Base-by-base conservation (phyloP, 2,329 filamentous ascomycete species). In the Fusarium sublunatum region DNA sequence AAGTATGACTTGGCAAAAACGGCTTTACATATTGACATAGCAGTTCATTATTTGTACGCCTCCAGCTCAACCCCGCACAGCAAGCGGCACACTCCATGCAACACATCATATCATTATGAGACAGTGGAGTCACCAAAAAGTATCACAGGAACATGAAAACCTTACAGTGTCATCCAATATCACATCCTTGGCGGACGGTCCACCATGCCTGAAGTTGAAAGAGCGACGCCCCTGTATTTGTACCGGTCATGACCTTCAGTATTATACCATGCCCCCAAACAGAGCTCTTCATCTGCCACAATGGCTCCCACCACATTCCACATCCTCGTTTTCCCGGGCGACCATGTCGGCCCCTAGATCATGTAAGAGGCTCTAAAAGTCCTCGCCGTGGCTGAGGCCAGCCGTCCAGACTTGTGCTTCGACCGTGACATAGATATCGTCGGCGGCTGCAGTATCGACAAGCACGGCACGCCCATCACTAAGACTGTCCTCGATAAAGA, bases 271-370 rank as follows among this genome's bases (percentile, higher is more conserved):
- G 29, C 29, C 12, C 6, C 6, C 9, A 45, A 40, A 9, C 32
- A 59, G 36, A 32, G n/a, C 25, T 39, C 9, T 34, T 11, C 11
- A 25, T 22, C 24, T 19, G 48, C n/a, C 9, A 61, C 58, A 50
- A 15, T 54, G 12, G 35, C 40, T 25, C 24, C 29, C 19, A 47
- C 62, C 15, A 67, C 53, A 11, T 70, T 73, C 24, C 61, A 56
- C 6, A 75, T 82, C 47, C 73, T 82, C n/a, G 70, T 82, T 41
- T 74, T 82, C 2, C 76, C 78, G 0, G 79, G 80, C 34, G 80
- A 82, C 63, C 77, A 79, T 58, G 77, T 82, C 44, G 81, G 81
- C 2, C 80, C 81, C 6, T 77, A 83, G 67, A 75, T 83, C 31
- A 76, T 82, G 47, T 63, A 71, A 5, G 79, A 82, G 67, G 80